phyloP scores from a whole-genome alignment of 352 stramenopile genomes.

The Halophytophthora batemanensis region DNA sequence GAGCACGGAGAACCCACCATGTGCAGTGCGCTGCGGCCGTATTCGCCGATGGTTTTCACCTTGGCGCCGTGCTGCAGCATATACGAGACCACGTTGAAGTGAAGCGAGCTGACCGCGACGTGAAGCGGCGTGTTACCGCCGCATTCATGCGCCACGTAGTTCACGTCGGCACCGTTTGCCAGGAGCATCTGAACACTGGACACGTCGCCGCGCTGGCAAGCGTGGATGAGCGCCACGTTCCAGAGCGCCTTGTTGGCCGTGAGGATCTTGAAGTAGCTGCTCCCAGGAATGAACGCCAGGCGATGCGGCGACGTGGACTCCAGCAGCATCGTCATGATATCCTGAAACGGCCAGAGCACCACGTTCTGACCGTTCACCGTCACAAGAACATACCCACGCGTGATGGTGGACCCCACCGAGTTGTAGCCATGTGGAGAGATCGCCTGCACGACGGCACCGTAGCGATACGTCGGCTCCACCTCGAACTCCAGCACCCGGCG shows the following conservation, averaged over 20 bases:
- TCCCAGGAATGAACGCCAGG: conserved; percentile 80
- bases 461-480: conserved; percentile 79
- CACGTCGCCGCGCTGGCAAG: conserved; percentile 80
- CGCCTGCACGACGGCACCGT: conserved; percentile 74
- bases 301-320: conserved; percentile 69
- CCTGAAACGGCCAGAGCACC: conserved; percentile 78
- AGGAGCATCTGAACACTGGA: conserved; percentile 87
- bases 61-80: conserved; percentile 84
- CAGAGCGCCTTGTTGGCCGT: conserved; percentile 85
- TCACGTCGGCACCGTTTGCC: conserved; percentile 83
- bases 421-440: conserved; percentile 73
- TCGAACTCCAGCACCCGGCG: conserved; percentile 77
- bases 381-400: conserved; percentile 75
- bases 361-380: conserved; percentile 87
- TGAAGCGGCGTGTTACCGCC: conserved; percentile 78
- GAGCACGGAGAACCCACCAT: conserved; percentile 74
- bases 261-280: conserved; percentile 87
- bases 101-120: conserved; percentile 71
- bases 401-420: conserved; percentile 70
- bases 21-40: conserved; percentile 67
- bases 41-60: conserved; percentile 66
- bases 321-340: conserved; percentile 62
- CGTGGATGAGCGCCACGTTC: conserved; percentile 87
- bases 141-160: conserved; percentile 82
- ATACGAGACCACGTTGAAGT: conserved; percentile 87